Evolutionary conservation across 257 asterid genomes (phyloP).

Genomic region (Linaria vulgaris): DNA sequence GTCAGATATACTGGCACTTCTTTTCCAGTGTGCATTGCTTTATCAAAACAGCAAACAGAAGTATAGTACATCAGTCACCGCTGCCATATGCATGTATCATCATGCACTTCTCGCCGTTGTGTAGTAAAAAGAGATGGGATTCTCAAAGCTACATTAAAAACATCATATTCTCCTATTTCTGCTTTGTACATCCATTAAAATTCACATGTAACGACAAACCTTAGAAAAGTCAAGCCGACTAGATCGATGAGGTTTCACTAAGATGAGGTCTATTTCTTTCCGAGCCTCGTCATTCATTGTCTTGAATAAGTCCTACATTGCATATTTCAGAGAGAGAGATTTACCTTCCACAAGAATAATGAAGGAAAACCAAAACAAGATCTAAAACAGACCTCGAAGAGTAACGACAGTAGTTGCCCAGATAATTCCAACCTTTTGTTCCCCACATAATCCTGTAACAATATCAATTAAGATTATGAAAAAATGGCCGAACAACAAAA

Average conservation of each 20-base stretch:
- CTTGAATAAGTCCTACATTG: constrained; percentile 84
- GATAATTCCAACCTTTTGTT: constrained; percentile 94
- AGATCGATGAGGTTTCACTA: constrained; percentile 47
- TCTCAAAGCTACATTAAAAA: not conserved
- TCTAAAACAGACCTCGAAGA: constrained; percentile 72
- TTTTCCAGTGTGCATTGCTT: too few relatives aligned
- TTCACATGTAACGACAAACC: constrained; percentile 40
- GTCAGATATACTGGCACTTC: too few relatives aligned
- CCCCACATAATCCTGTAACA: constrained; percentile 83
- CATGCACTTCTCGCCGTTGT: too few relatives aligned
- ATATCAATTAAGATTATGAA: constrained; percentile 10
- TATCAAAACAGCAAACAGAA: not conserved
- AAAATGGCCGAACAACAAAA: constrained; percentile 20
- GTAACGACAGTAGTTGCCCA: constrained; percentile 80
- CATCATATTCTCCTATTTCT: not conserved
- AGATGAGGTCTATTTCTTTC: constrained; percentile 36
- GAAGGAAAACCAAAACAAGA: constrained; percentile 11
- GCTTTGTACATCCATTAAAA: not conserved
- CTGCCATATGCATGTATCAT: too few relatives aligned
- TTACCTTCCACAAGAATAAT: not conserved
- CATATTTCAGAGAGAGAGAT: constrained; percentile 23
- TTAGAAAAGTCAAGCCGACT: constrained; percentile 58
- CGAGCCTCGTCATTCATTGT: constrained; percentile 69
- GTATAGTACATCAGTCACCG: not conserved
- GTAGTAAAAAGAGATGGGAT: not conserved